phyloP scores from a whole-genome alignment of 2,329 filamentous ascomycete genomes.

The Passalora sequoiae region DNA sequence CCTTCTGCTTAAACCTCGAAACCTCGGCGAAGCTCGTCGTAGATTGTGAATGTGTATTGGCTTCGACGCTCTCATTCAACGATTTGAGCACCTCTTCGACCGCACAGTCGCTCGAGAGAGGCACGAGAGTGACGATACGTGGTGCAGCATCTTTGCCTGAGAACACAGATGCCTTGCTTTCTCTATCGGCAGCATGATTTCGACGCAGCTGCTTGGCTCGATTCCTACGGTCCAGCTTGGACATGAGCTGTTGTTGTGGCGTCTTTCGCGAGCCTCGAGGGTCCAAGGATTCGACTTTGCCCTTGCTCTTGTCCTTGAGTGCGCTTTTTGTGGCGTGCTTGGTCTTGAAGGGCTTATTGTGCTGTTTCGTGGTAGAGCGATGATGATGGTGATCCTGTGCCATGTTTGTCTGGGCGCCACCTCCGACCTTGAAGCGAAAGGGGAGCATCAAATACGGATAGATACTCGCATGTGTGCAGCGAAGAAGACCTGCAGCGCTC shows the following conservation, averaged over 20 bases:
- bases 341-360: constrained; percentile 88
- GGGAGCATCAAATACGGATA: constrained; percentile 49
- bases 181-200: constrained; percentile 76
- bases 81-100: constrained; percentile 60
- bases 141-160: constrained; percentile 81
- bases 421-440: constrained; percentile 80
- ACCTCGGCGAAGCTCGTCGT: constrained; percentile 60
- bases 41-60: constrained; percentile 60
- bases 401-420: constrained; percentile 36
- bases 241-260: constrained; percentile 93
- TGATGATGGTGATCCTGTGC: constrained; percentile 61
- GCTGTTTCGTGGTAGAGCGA: constrained; percentile 81
- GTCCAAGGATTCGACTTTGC: constrained; percentile 70
- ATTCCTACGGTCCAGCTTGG: constrained; percentile 91
- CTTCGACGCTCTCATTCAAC: constrained; percentile 74
- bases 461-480: too few relatives aligned
- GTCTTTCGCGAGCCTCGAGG: constrained; percentile 65
- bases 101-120: constrained; percentile 70
- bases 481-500: too few relatives aligned
- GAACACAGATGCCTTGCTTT: constrained; percentile 75
- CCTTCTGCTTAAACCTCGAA: constrained; percentile 89
- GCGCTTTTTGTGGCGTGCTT: constrained; percentile 83
- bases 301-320: constrained; percentile 79
- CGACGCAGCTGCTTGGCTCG: constrained; percentile 86
- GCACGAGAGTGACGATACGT: constrained; percentile 80